phyloP scores from a whole-genome alignment of 441 rosid genomes.

The Gossypium schwendimanii region DNA sequence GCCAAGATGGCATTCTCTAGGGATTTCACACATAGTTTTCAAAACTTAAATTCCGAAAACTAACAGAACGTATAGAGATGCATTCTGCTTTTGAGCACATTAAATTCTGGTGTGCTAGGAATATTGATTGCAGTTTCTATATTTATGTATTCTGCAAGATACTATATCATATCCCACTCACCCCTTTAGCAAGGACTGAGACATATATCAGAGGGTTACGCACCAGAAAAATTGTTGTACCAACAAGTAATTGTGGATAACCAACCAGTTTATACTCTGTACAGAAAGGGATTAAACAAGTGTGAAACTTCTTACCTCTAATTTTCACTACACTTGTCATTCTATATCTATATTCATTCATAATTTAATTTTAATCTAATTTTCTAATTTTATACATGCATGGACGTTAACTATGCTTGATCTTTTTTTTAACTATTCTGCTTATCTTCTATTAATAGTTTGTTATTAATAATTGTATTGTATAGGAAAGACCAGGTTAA shows the following conservation, averaged over 20 bases:
- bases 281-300: neutral
- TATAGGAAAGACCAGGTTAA: neutral
- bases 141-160: neutral
- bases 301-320: neutral
- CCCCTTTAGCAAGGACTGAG: neutral
- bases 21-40: neutral
- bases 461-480: neutral
- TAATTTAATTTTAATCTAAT: neutral
- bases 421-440: neutral
- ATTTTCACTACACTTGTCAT: neutral
- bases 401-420: neutral
- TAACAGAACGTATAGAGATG: neutral
- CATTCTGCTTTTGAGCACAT: neutral
- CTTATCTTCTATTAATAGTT: neutral
- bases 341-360: neutral
- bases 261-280: neutral
- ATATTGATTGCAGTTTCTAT: neutral
- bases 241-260: neutral
- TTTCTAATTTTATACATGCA: constrained; percentile 1
- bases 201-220: neutral
- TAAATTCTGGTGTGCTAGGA: neutral
- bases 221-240: neutral
- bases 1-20: neutral
- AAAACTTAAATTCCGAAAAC: neutral
- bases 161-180: neutral